Evolutionary conservation across 192 early-diverging fungal genomes (phyloP), one percentile per base, ranked within the genome.

Genomic region (Helicostylum pulchrum): DNA sequence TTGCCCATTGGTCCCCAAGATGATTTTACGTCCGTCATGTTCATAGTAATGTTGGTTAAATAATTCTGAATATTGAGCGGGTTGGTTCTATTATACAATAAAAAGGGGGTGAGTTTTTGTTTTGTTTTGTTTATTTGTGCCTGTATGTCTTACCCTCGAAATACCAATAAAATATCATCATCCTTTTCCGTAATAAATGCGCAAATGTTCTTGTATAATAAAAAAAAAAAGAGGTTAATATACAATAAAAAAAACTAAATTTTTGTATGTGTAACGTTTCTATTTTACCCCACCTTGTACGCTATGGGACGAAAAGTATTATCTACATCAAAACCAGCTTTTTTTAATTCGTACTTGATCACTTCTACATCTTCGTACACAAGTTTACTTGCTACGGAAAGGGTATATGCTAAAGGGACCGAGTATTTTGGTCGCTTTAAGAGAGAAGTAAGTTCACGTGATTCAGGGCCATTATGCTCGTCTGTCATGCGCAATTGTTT

Each of bases 151-250:
- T 34, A 69, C 67, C 79, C 80, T 53, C 80, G 70, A 53, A 82
- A 82, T 4, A 82, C 80, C 2, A 82, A 61, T 7, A 82, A 49
- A 47, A 82, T 82, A 20, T 82, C 77, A 53, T 79, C 76, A 47
- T 79, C 76, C 47, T 82, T 82, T 58, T 82, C 78, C 5, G 72
- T 78, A 71, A 82, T 82, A 52, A 79, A 82, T 31, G 73, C 80
- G 58, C 75, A 77, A 12, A 79, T 74, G 17, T 82, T 82, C 78
- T 80, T 15, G 14, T 9, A 12, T 12, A 43, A 45, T 21, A 43
- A 46, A 20, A 34, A 20, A 12, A 32, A 68, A n/a, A 34, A 21
- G 34, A 50, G 23, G 36, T 39, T 39, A 39, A 39, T 39, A 10
- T 39, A 7, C 2, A 9, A n/a, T 26, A 15, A 12, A 42, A 23